These are phyloP conservation scores for Bipolaris sorokiniana DNA, from an alignment of 2,329 filamentous ascomycete genomes.

Conservation along the genomic window DNA sequence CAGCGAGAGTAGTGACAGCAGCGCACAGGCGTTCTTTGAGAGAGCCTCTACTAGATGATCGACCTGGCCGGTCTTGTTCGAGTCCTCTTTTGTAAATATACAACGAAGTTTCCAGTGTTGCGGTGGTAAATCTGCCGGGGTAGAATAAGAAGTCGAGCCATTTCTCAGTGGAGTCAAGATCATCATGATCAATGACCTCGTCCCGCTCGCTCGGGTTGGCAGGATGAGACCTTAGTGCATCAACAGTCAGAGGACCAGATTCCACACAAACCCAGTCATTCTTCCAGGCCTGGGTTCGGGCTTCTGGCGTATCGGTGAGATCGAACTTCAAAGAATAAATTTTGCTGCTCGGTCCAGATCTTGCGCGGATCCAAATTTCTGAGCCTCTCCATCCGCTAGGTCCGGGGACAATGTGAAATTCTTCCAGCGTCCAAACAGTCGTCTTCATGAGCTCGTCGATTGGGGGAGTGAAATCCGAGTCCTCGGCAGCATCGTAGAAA, in stretches of 20 bases:
- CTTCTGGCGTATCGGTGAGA: constrained; percentile 65
- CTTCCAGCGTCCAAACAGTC: constrained; percentile 59
- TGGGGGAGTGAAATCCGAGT: constrained; percentile 67
- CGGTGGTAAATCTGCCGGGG: constrained; percentile 79
- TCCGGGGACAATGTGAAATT: constrained; percentile 52
- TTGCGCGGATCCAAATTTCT: constrained; percentile 56
- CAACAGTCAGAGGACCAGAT: constrained; percentile 50
- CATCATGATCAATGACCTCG: constrained; percentile 40
- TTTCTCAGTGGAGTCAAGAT: constrained; percentile 68
- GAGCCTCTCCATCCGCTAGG: constrained; percentile 48
- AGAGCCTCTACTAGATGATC: constrained; percentile 53
- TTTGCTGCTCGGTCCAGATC: constrained; percentile 66
- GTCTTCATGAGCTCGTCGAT: constrained; percentile 58
- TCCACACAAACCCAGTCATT: constrained; percentile 56
- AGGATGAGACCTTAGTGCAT: constrained; percentile 47
- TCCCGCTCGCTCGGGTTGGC: constrained; percentile 49
- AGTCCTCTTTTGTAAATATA: constrained; percentile 76
- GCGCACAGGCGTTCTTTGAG: constrained; percentile 78
- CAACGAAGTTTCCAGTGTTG: constrained; percentile 83
- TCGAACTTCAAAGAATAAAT: constrained; percentile 75
- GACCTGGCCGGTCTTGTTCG: constrained; percentile 33
- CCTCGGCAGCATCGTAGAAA: constrained; percentile 74
- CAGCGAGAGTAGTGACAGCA: constrained; percentile 72
- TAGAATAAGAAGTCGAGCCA: constrained; percentile 86
- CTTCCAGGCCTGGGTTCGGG: constrained; percentile 73